Evolutionary conservation across 331 rosid genomes (phyloP).

Genomic region (Arachis monticola): DNA sequence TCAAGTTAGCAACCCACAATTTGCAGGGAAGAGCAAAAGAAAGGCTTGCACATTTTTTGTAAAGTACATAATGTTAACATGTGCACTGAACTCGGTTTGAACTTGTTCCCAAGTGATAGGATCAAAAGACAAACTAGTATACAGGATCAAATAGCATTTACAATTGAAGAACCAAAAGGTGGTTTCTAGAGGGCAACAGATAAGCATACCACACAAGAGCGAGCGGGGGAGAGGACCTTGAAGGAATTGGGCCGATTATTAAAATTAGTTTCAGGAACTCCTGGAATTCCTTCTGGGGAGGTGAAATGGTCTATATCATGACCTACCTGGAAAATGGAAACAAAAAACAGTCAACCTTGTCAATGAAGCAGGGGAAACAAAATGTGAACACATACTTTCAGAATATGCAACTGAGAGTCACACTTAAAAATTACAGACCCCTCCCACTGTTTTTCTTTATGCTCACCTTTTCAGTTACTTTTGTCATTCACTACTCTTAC

Average conservation of each 20-base stretch:
- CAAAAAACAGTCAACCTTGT: conserved; percentile 33
- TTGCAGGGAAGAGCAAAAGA: conserved; percentile 16
- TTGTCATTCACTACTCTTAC: conserved; percentile 9
- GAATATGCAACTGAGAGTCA: conserved; percentile 24
- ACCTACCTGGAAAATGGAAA: conserved; percentile 68
- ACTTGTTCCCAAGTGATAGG: conserved; percentile 1
- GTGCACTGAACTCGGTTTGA: neutral
- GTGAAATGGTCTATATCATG: conserved; percentile 86
- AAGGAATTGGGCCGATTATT: conserved; percentile 96
- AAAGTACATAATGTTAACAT: conserved; percentile 1
- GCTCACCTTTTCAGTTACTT: neutral
- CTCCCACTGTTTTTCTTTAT: conserved; percentile 10
- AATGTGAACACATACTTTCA: conserved; percentile 7
- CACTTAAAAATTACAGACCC: conserved; percentile 23
- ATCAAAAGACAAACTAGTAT: neutral
- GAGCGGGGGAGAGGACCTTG: conserved; percentile 81
- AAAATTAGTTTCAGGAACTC: conserved; percentile 88
- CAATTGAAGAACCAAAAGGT: neutral
- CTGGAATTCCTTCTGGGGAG: conserved; percentile 91
- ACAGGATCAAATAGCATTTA: neutral
- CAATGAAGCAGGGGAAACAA: neutral
- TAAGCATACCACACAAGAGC: conserved; percentile 74
- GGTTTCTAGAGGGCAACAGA: conserved; percentile 22
- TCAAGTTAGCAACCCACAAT: conserved; percentile 33
- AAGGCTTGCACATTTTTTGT: neutral